Conservation (phyloP, 257 asterid species). For the Solanum infundibuliforme region DNA sequence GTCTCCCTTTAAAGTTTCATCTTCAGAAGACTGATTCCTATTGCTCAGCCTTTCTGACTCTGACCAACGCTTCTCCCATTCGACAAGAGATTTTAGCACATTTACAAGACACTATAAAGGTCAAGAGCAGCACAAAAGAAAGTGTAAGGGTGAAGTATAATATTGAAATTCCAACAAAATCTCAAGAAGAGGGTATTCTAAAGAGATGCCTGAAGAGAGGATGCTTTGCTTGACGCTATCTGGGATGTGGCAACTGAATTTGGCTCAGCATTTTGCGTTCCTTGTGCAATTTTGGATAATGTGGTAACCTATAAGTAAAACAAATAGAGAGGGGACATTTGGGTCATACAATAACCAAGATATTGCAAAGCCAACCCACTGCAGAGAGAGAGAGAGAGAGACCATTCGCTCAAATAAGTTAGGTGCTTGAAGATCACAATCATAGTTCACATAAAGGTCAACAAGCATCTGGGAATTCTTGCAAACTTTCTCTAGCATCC, state of each 20-base stretch:
- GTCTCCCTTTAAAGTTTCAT: conserved; percentile 43
- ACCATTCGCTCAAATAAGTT: conserved; percentile 93
- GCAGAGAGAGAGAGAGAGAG: conserved; percentile 9
- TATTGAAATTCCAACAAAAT: background rate
- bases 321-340: conserved; percentile 14
- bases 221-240: conserved; percentile 68
- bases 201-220: conserved; percentile 77
- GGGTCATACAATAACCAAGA: background rate
- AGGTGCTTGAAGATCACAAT: conserved; percentile 96
- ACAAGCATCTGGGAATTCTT: conserved; percentile 95
- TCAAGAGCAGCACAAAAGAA: conserved; percentile 3
- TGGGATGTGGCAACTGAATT: conserved; percentile 74
- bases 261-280: conserved; percentile 70
- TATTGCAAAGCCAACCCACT: background rate
- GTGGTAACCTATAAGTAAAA: conserved; percentile 51
- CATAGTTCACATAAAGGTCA: conserved; percentile 93
- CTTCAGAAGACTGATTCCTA: conserved; percentile 35
- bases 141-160: conserved; percentile 1
- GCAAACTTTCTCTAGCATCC: conserved; percentile 97
- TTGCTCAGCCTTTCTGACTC: conserved; percentile 46
- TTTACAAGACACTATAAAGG: conserved; percentile 68
- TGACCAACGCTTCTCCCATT: conserved; percentile 76
- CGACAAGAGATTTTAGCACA: conserved; percentile 75
- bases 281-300: conserved; percentile 88
- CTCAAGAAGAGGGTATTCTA: conserved; percentile 2